These are phyloP conservation scores for Trapa incisa DNA, from an alignment of 345 rosid genomes.

Conservation along the genomic window DNA sequence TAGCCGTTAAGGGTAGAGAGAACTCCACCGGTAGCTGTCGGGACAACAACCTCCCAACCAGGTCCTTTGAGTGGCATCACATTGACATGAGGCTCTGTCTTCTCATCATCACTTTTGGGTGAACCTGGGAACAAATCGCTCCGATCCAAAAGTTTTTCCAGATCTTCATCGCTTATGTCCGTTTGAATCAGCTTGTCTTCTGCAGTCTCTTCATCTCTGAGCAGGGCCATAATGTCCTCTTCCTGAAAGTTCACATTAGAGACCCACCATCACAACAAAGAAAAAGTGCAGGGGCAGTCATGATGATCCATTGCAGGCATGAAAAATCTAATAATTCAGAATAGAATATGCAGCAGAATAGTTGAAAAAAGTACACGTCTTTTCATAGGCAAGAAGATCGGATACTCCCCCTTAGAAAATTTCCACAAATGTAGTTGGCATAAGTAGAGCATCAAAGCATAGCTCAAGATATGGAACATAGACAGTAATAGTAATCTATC, in stretches of 20 bases:
- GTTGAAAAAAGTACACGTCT: neutral
- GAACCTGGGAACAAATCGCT: slow-evolving; percentile 42
- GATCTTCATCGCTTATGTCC: slow-evolving; percentile 65
- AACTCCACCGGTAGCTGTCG: slow-evolving; percentile 56
- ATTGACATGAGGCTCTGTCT: slow-evolving; percentile 10
- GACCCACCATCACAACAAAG: neutral
- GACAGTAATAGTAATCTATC: too few species aligned
- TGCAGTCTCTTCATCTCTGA: slow-evolving; percentile 62
- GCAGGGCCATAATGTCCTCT: slow-evolving; percentile 64
- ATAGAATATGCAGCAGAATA: neutral
- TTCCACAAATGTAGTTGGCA: too few species aligned
- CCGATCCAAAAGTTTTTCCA: slow-evolving; percentile 59
- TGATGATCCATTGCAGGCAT: neutral
- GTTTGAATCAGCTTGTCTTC: slow-evolving; percentile 90
- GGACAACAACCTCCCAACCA: slow-evolving; percentile 95
- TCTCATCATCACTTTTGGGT: slow-evolving; percentile 16
- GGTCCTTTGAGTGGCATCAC: slow-evolving; percentile 67
- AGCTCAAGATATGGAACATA: too few species aligned
- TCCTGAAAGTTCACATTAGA: slow-evolving; percentile 29
- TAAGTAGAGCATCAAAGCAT: too few species aligned
- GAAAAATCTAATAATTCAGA: neutral
- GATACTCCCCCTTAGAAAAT: neutral
- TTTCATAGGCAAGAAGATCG: neutral
- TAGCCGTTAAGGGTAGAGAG: slow-evolving; percentile 73
- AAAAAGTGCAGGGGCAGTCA: neutral